Percentiles rank a stretch among this genome's conserved stretches.
Conservation (phyloP, 176 grass and related monocot genomes). For the Carex kokanica region DNA sequence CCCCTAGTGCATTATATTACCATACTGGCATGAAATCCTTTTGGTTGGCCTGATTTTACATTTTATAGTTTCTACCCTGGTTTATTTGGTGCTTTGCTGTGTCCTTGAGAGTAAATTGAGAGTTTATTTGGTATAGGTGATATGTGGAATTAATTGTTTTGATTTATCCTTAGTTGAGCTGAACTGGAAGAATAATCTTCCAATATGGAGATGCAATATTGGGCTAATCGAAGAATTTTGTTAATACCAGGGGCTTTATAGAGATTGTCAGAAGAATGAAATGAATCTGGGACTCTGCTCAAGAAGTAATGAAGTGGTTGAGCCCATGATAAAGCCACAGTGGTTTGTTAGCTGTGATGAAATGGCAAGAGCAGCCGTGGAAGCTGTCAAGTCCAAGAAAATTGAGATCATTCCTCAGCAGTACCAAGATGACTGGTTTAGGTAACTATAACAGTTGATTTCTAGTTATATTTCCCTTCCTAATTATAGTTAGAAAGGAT, state of each 20-base stretch:
- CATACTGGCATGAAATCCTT: background rate
- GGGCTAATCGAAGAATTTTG: conserved; percentile 1
- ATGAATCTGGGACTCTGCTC: conserved; percentile 91
- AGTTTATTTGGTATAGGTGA: background rate
- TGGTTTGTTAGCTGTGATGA: conserved; percentile 82
- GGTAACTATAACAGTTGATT: conserved; percentile 34
- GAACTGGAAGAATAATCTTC: background rate
- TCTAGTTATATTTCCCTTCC: background rate
- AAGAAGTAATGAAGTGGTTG: conserved; percentile 76
- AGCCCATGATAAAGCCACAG: conserved; percentile 84
- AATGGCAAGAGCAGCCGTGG: conserved; percentile 75
- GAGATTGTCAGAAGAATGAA: conserved; percentile 84
- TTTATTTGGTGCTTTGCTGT: background rate
- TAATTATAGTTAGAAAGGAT: background rate
- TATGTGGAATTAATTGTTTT: background rate
- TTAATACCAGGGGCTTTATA: conserved; percentile 60
- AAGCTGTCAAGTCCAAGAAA: conserved; percentile 69
- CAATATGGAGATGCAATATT: background rate
- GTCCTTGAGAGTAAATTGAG: background rate
- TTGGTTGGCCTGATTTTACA: background rate
- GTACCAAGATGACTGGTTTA: conserved; percentile 89
- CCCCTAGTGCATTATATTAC: background rate
- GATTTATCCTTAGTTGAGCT: background rate
- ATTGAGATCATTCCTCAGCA: conserved; percentile 94
- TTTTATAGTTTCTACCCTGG: background rate